Evolutionary conservation across 1,284 basidiomycete species (phyloP), one percentile per base, ranked within the genome.

Genomic region (Pyrrhoderma lamaoense): DNA sequence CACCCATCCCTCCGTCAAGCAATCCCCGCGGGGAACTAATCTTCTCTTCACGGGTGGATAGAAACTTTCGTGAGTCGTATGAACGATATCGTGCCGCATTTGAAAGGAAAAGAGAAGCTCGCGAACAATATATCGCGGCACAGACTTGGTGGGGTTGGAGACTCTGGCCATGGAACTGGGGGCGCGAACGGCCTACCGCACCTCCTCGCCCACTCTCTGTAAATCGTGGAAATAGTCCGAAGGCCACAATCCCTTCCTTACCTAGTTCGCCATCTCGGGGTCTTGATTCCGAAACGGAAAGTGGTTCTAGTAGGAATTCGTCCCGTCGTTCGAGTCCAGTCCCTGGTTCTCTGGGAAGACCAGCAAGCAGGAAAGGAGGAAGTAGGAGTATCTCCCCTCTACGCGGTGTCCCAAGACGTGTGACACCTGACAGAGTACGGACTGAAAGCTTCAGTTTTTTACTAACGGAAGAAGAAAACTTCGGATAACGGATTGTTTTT

Each of bases 21-120:
- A 97, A 95, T 67, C 93, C 94, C 2, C 83, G 94, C 11, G 95
- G 96, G 43, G 95, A 99, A 63, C 80, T 99, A 56, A 94, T 99
- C 57, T 97, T 99, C 67, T 93, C 89, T 11, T 90, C 85, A 11
- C 81, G 89, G 43, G 89, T 99, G 31, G 85, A 90, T 56, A 76
- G 77, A 40, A 64, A 69, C 8, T 99, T 99, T 65, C 76, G 90
- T 22, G 93, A 97, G 51, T 80, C 88, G 0, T 99, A 99, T 68
- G 93, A 97, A 66, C 79, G 90, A 13, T 95, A 98, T 66, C 79
- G 96, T 11, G 73, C 82, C 8, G 85, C 85, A n/a, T 99, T 96
- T 67, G 95, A 98, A 70, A 71, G 86, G 43, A 74, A 81, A 55
- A 70, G 92, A 19, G 82, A 82, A 55, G 85, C 88, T 62, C 78